Conservation (phyloP, 179 eudicot species). For the Nepenthes alata region DNA sequence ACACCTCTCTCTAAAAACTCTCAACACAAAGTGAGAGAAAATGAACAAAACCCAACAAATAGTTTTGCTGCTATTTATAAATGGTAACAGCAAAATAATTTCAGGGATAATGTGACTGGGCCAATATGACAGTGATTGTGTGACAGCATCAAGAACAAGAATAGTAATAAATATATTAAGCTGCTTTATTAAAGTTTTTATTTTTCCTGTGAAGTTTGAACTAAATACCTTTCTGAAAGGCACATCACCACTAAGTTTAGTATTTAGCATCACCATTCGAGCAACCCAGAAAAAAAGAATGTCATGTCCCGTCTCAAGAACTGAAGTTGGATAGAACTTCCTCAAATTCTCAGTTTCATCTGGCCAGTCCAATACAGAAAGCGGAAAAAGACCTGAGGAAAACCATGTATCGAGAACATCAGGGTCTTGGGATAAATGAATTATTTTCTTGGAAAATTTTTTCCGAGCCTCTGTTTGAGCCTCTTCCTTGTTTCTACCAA, state of each 20-base stretch:
- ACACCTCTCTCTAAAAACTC: too few relatives aligned
- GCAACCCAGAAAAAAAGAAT: slow-evolving; percentile 99
- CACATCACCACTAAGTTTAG: slow-evolving; percentile 74
- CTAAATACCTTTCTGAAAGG: slow-evolving; percentile 65
- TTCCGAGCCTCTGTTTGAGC: slow-evolving; percentile 51
- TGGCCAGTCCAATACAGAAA: slow-evolving; percentile 82
- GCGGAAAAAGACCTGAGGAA: slow-evolving; percentile 59
- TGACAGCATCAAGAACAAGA: too few relatives aligned
- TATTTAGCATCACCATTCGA: slow-evolving; percentile 91
- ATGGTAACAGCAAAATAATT: too few relatives aligned
- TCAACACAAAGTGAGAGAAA: too few relatives aligned
- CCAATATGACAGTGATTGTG: too few relatives aligned
- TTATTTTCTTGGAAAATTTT: slow-evolving; percentile 46
- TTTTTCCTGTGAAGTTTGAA: background rate
- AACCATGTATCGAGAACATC: slow-evolving; percentile 71
- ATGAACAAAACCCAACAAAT: too few relatives aligned
- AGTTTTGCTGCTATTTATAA: too few relatives aligned
- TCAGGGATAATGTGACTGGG: too few relatives aligned
- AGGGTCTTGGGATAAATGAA: slow-evolving; percentile 74
- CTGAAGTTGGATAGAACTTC: slow-evolving; percentile 79
- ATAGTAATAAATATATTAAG: too few relatives aligned
- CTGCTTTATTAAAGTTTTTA: too few relatives aligned
- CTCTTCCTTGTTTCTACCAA: slow-evolving; percentile 64
- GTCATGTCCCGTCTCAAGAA: slow-evolving; percentile 97
- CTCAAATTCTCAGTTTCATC: slow-evolving; percentile 69